Base-by-base conservation (phyloP, 2,329 filamentous ascomycete genomes). In the Phoma herbarum region DNA sequence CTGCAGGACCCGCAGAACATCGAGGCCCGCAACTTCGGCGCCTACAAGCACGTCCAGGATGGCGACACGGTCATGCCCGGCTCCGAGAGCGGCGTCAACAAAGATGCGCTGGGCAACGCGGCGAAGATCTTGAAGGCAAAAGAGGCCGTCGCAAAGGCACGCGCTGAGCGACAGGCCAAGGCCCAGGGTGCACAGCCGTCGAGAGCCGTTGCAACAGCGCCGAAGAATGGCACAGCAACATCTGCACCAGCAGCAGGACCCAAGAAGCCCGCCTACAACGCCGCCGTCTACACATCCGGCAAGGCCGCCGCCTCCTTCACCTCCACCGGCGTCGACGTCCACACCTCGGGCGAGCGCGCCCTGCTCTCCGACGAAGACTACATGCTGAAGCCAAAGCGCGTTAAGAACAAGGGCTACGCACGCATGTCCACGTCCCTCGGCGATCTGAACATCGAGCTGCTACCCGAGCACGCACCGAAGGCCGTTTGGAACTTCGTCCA, bases 401-500 rank as follows among this genome's bases (percentile, higher is more conserved):
- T 99, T 60, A 97, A 96, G 79, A 86, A 86, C 66, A 96, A 94
- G 69, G 95, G 94, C 25, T 98, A 97, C 75, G 93, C 91, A 7
- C 88, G 92, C n/a, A 86, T 99, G 44, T 88, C 90, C 66, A 99
- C 95, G 0, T 95, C 88, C 61, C 81, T 91, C 2, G 95, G 95
- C 33, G 88, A 93, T 62, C 75, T 99, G 20, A 97, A 92, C 63
- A 81, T 99, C 60, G 94, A 98, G 74, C 83, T 99, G 5, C 90
- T 94, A 63, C 91, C 95, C 2, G 95, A 99, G 74, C 91, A 89
- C 54, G 93, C 95, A 2, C 95, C 95, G 1, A 91, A 90, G 68
- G 93, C 95, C 0, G 95, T 98, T 1, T 99, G 94, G 92, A 99
- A 99, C 77, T 99, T 99, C 72, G 86, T 96, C 51, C 88, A 90